Percentiles rank a stretch among this genome's conserved stretches.
Conservation (phyloP, 2,329 filamentous ascomycete genomes). For the Tolypocladium tundrense region DNA sequence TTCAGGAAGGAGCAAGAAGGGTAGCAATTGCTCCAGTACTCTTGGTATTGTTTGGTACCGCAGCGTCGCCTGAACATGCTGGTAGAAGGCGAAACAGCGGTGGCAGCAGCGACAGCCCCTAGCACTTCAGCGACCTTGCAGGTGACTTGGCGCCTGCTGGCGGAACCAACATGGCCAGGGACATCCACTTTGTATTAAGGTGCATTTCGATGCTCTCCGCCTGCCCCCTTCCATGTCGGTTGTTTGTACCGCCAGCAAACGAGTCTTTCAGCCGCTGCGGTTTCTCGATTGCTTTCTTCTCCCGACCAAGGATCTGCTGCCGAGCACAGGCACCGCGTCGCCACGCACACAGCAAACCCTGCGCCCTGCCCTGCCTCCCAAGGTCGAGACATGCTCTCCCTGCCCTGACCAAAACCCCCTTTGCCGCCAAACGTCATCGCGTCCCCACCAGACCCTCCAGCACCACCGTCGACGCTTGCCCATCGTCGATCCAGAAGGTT, state of each 20-base stretch:
- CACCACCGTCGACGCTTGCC: neutral
- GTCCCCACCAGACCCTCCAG: slow-evolving; percentile 3
- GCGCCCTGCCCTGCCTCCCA: neutral
- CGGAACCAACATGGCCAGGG: neutral
- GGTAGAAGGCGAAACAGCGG: neutral
- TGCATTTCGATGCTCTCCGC: neutral
- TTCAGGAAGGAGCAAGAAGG: neutral
- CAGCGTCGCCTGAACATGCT: neutral
- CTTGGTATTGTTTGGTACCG: too few relatives aligned
- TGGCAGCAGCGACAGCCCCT: neutral
- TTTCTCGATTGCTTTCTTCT: neutral
- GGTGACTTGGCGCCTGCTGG: too few relatives aligned
- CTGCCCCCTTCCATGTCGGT: neutral
- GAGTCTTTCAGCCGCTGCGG: neutral
- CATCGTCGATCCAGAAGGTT: neutral
- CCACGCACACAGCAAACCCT: neutral
- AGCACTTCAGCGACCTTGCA: neutral
- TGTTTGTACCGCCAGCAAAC: neutral
- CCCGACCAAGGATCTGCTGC: neutral
- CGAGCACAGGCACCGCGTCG: neutral
- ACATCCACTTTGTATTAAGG: neutral
- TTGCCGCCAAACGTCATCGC: slow-evolving; percentile 8
- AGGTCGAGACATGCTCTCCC: neutral
- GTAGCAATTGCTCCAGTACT: too few relatives aligned
- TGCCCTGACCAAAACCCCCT: neutral